These are phyloP conservation scores for Trichoderma koningii DNA, from an alignment of 2,329 filamentous ascomycete species.

Conservation along the genomic window DNA sequence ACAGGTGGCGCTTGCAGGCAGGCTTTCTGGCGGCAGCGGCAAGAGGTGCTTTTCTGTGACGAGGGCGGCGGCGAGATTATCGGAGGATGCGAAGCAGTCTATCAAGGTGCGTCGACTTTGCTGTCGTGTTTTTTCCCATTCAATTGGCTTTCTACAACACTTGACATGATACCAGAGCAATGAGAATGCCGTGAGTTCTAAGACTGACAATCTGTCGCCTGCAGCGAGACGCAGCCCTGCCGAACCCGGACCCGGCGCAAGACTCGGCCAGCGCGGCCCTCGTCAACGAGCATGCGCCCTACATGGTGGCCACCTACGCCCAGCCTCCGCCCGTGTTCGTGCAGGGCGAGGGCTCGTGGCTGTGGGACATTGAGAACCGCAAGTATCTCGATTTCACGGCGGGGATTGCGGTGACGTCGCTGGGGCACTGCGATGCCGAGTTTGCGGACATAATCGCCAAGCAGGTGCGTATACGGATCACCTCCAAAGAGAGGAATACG, in stretches of 20 bases:
- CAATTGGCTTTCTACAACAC: not conserved
- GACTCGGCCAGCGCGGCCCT: conserved; percentile 76
- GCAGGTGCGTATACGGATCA: conserved; percentile 56
- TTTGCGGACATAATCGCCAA: conserved; percentile 74
- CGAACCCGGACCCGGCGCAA: conserved; percentile 71
- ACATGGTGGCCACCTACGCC: conserved; percentile 94
- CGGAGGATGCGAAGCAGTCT: conserved; percentile 39
- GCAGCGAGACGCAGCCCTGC: conserved; percentile 42
- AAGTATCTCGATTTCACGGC: conserved; percentile 93
- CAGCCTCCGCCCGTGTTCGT: conserved; percentile 89
- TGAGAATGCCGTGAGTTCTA: too few relatives aligned
- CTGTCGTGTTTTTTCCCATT: not conserved
- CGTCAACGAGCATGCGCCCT: conserved; percentile 74
- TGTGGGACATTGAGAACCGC: conserved; percentile 88
- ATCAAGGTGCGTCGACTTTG: conserved; percentile 38
- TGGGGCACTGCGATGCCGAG: conserved; percentile 86
- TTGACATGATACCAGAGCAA: too few relatives aligned
- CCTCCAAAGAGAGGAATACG: too few relatives aligned
- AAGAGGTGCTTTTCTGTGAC: conserved; percentile 37
- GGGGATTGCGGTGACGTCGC: conserved; percentile 90
- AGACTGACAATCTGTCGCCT: not conserved
- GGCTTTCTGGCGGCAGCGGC: conserved; percentile 30
- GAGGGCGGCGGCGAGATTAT: conserved; percentile 43
- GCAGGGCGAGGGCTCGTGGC: conserved; percentile 79
- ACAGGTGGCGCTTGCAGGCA: conserved; percentile 36